Evolutionary conservation across 1,284 basidiomycete species (phyloP).

Genomic region (Sutorius eximius): DNA sequence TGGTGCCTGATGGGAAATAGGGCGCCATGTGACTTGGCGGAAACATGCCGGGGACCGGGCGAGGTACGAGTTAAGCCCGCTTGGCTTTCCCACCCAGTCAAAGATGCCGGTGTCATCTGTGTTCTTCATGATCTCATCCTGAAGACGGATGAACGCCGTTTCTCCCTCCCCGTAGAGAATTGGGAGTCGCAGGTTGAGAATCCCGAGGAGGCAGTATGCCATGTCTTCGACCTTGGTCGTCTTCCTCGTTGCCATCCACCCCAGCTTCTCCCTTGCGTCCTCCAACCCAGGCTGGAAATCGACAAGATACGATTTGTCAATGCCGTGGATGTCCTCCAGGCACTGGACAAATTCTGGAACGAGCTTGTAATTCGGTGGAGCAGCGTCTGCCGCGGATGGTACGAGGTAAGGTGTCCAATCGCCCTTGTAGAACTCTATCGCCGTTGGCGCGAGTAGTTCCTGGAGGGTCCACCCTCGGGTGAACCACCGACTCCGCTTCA

Average conservation of each 20-base stretch:
- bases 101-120: constrained; percentile 28
- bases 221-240: constrained; percentile 29
- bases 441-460: constrained; percentile 26
- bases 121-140: constrained; percentile 32
- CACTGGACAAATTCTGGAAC: constrained; percentile 19
- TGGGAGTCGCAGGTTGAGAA: constrained; percentile 26
- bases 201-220: constrained; percentile 32
- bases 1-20: background rate
- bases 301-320: constrained; percentile 20
- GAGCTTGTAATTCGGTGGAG: constrained; percentile 19
- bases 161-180: constrained; percentile 28
- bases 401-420: constrained; percentile 26
- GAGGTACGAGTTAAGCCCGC: constrained; percentile 28
- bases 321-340: constrained; percentile 17
- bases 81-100: constrained; percentile 29
- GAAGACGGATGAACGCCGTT: constrained; percentile 27
- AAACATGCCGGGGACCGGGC: constrained; percentile 27
- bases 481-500: constrained; percentile 25
- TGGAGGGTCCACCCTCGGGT: constrained; percentile 29
- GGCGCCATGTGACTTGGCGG: constrained; percentile 14
- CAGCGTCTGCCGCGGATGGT: background rate
- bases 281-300: constrained; percentile 24
- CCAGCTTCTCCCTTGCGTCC: constrained; percentile 23
- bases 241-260: constrained; percentile 23
- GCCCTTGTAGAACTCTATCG: constrained; percentile 25